Conservation (phyloP, 768 basidiomycete species). For the Porpolomopsis calyptriformis region DNA sequence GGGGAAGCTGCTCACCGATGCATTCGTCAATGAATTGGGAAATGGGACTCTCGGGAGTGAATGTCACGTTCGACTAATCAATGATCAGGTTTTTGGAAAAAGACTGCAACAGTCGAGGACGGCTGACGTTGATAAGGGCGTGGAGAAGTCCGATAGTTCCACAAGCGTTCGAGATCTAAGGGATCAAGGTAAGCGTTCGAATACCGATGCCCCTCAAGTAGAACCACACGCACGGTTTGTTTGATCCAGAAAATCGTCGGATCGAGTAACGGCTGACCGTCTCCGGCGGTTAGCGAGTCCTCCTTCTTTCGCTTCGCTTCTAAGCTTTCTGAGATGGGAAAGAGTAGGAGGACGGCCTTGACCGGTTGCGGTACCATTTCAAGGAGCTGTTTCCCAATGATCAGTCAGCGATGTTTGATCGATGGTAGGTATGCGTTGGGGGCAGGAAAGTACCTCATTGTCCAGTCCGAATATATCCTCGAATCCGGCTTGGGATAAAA, state of each 20-base stretch:
- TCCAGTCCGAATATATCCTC: constrained; percentile 69
- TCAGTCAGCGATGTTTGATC: background rate
- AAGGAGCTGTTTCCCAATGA: constrained; percentile 41
- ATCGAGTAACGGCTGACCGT: constrained; percentile 40
- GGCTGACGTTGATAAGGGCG: constrained; percentile 64
- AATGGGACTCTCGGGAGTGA: constrained; percentile 48
- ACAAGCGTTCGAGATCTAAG: constrained; percentile 72
- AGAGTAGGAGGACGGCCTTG: constrained; percentile 78
- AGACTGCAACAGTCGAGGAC: background rate
- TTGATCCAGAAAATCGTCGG: constrained; percentile 77
- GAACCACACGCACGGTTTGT: constrained; percentile 56
- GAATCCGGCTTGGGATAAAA: constrained; percentile 40
- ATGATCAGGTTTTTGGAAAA: background rate
- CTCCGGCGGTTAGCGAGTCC: constrained; percentile 41
- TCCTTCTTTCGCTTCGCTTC: constrained; percentile 46
- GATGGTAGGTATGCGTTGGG: background rate
- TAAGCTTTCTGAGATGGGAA: constrained; percentile 52
- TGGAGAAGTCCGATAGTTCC: constrained; percentile 84
- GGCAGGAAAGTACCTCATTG: constrained; percentile 34
- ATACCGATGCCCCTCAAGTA: background rate
- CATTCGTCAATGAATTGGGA: constrained; percentile 57
- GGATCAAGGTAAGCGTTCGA: background rate
- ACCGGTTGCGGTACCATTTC: constrained; percentile 60
- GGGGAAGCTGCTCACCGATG: no score
- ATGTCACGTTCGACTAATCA: constrained; percentile 45